phyloP scores from a whole-genome alignment of 2,329 filamentous ascomycete species.

The Neofusicoccum kwambonambiense region DNA sequence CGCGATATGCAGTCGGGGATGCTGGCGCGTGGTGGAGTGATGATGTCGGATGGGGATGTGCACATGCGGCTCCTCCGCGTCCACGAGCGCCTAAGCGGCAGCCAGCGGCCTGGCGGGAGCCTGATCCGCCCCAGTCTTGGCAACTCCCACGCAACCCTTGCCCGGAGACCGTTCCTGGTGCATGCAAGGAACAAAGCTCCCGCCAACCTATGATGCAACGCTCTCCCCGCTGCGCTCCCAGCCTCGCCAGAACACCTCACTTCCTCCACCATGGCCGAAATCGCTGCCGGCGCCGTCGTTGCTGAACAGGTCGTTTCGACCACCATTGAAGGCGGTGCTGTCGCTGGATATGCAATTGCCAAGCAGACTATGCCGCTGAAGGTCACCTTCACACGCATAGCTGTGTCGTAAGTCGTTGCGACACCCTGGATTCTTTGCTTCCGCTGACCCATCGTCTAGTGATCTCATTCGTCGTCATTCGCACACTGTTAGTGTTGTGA shows the following conservation, averaged over 20 bases:
- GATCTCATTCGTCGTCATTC: slow-evolving; percentile 35
- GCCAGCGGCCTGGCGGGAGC: not conserved
- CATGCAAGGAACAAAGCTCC: slow-evolving; percentile 9
- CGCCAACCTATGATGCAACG: slow-evolving; percentile 5
- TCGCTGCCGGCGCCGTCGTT: slow-evolving; percentile 38
- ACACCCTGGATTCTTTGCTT: slow-evolving; percentile 24
- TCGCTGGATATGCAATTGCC: slow-evolving; percentile 42
- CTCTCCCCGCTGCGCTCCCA: not conserved
- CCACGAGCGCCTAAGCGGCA: not conserved
- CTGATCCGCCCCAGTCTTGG: slow-evolving; percentile 6
- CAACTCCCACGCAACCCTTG: not conserved
- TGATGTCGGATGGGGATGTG: not conserved
- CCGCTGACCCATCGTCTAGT: slow-evolving; percentile 22
- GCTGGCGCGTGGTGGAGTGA: slow-evolving; percentile 3
- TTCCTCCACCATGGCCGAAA: slow-evolving; percentile 36
- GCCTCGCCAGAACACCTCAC: not conserved
- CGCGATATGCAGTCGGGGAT: not conserved
- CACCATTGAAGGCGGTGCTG: slow-evolving; percentile 36
- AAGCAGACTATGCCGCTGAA: slow-evolving; percentile 45
- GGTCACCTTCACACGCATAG: slow-evolving; percentile 42
- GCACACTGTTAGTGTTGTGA: slow-evolving; percentile 41
- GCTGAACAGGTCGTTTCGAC: slow-evolving; percentile 44
- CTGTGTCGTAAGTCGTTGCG: slow-evolving; percentile 36
- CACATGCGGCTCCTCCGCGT: slow-evolving; percentile 3
- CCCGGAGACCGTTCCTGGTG: not conserved